These are phyloP conservation scores for Pezicula rhizophila DNA, from an alignment of 2,329 filamentous ascomycete genomes.

Conservation along the genomic window DNA sequence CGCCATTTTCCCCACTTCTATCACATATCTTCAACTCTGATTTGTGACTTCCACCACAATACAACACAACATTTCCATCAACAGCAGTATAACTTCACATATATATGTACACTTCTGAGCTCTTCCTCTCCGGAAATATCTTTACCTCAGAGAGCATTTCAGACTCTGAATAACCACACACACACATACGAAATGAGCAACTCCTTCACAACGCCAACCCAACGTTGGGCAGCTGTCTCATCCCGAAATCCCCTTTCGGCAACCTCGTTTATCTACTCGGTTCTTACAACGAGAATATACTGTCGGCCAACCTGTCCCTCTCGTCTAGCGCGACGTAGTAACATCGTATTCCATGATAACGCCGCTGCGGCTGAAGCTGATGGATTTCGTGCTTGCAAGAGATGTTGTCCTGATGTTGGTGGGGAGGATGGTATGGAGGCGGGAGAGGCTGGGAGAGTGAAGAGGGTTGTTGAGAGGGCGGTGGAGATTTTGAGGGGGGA, in stretches of 20 bases:
- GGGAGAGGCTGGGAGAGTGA: constrained; percentile 26
- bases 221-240: constrained; percentile 21
- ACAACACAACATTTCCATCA: neutral
- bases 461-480: constrained; percentile 36
- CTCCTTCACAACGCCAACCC: constrained; percentile 11
- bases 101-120: too few relatives aligned
- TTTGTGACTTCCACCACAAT: constrained; percentile 11
- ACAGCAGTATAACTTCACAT: neutral
- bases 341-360: constrained; percentile 48
- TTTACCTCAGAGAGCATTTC: too few relatives aligned
- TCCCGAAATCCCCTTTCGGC: constrained; percentile 32
- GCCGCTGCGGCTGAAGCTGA: constrained; percentile 37
- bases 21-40: constrained; percentile 2
- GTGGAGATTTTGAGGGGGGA: constrained; percentile 24
- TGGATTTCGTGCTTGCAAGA: constrained; percentile 52
- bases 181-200: neutral
- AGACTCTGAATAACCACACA: too few relatives aligned
- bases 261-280: constrained; percentile 41
- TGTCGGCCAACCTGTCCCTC: constrained; percentile 57
- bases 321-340: constrained; percentile 53
- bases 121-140: too few relatives aligned
- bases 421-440: constrained; percentile 1
- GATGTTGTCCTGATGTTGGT: constrained; percentile 39
- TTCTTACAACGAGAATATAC: constrained; percentile 45
- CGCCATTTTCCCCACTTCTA: neutral